Conservation (phyloP, 805 yeast genomes). For the Metschnikowia borealis region DNA sequence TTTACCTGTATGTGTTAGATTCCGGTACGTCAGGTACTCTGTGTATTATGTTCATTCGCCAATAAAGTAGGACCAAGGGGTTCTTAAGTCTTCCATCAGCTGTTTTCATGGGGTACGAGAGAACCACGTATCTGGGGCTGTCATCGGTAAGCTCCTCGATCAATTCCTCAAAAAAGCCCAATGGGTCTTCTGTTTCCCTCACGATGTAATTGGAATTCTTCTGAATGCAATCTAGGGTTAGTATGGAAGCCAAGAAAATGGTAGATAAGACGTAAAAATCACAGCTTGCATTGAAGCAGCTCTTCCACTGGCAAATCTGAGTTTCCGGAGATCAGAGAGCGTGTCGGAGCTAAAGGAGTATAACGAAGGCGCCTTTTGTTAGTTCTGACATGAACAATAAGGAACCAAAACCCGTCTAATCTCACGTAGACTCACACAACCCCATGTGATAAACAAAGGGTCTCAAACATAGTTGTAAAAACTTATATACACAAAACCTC, state of each 20-base stretch:
- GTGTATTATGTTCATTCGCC: too few species aligned
- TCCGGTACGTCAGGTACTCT: too few species aligned
- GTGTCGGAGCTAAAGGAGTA: constrained; percentile 65
- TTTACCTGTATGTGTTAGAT: too few species aligned
- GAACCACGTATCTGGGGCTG: constrained; percentile 67
- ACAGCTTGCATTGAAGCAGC: constrained; percentile 57
- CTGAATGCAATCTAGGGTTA: constrained; percentile 48
- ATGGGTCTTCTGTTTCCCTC: constrained; percentile 44
- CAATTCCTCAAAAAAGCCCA: constrained; percentile 55
- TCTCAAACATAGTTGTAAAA: too few species aligned
- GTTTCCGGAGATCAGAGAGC: constrained; percentile 56
- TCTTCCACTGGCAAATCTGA: constrained; percentile 69
- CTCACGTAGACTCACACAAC: neutral
- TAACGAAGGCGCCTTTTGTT: constrained; percentile 35
- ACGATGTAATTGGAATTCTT: constrained; percentile 49
- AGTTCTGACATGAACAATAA: neutral
- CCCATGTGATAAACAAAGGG: neutral
- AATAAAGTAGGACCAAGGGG: constrained; percentile 79
- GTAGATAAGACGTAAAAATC: constrained; percentile 43
- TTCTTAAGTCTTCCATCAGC: constrained; percentile 69
- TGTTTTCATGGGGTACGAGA: constrained; percentile 70
- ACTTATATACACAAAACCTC: too few species aligned
- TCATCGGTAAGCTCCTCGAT: constrained; percentile 78
- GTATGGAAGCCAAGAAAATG: neutral
- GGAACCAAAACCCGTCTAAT: neutral